Conservation (phyloP, 345 rosid species). For the Mangifera indica region DNA sequence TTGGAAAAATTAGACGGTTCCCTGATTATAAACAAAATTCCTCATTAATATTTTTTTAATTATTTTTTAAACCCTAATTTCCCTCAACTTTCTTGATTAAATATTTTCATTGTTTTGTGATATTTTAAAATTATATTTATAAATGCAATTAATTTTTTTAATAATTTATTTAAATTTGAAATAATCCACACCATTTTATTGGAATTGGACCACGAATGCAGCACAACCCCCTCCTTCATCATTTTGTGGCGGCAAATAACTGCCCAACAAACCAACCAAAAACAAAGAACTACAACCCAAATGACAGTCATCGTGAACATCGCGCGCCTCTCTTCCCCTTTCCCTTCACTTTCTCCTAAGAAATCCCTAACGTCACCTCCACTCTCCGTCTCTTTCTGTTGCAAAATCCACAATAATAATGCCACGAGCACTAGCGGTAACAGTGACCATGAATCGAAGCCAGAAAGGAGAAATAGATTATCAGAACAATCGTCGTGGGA, state of each 20-base stretch:
- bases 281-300: background rate
- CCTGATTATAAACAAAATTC: too few relatives aligned
- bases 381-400: conserved; percentile 37
- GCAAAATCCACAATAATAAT: background rate
- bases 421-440: background rate
- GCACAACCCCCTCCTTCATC: background rate
- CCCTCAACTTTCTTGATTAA: too few relatives aligned
- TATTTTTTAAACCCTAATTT: too few relatives aligned
- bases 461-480: conserved; percentile 28
- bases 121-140: too few relatives aligned
- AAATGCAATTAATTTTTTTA: too few relatives aligned
- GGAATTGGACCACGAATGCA: background rate
- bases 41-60: too few relatives aligned
- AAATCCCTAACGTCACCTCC: conserved; percentile 14
- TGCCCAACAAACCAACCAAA: conserved; percentile 3
- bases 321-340: conserved; percentile 22
- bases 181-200: conserved; percentile 2
- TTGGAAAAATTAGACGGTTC: too few relatives aligned
- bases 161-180: background rate
- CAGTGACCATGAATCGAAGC: conserved; percentile 2
- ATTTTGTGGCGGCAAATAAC: conserved; percentile 32
- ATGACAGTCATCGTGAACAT: conserved; percentile 27
- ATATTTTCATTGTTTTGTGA: too few relatives aligned
- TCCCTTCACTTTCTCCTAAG: conserved; percentile 22
- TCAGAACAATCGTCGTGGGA: conserved; percentile 97